Base-by-base conservation (phyloP, 306 rosid species). In the Pterocarpus macrocarpus region DNA sequence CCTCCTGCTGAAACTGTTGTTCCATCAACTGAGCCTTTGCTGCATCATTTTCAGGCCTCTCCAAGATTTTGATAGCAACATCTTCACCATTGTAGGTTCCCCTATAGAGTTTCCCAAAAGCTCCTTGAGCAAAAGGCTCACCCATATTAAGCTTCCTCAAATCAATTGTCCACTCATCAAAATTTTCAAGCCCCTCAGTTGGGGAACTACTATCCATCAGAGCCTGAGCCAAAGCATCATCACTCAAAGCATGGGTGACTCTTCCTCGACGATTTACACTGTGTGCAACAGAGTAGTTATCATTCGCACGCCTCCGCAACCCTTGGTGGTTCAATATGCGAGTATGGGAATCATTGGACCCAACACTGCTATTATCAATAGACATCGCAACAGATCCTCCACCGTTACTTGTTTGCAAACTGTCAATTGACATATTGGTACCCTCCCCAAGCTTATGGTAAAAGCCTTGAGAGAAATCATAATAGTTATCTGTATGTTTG, bases 311-410 rank as follows among this genome's bases (percentile, higher is more conserved):
- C 67, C 96, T 83, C 59, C 81, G 58, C 76, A 91, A 64, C 35
- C 97, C 96, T 83, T 87, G 97, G 86, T 93, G 97, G 70, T 91
- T 80, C 87, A 93, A 87, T 53, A 93, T 93, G 71, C 86, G 96
- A 61, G 96, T 91, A 61, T 86, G 91, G 52, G 97, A 93, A 76
- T 91, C 94, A 75, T 90, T 93, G 33, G 97, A 93, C 72, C 92
- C 97, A 14, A 91, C 97, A 57, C 97, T 93, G 87, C 97, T 93
- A 80, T 88, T 93, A 71, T 89, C 96, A 66, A 93, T 43, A 71
- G 97, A 93, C 97, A 93, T 93, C n/a, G 97, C 96, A 49, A 93
- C 97, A 33, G 97, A 93, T 73, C 96, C 97, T 65, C 96, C 97
- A 65, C 90, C 97, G 0, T 88, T 80, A 85, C 90, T 89, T 11